A percentile compares a stretch with the other conserved stretches of the same genome.
phyloP scores from a whole-genome alignment of 495 filamentous ascomycete species.

The Penicillium crystallinum region DNA sequence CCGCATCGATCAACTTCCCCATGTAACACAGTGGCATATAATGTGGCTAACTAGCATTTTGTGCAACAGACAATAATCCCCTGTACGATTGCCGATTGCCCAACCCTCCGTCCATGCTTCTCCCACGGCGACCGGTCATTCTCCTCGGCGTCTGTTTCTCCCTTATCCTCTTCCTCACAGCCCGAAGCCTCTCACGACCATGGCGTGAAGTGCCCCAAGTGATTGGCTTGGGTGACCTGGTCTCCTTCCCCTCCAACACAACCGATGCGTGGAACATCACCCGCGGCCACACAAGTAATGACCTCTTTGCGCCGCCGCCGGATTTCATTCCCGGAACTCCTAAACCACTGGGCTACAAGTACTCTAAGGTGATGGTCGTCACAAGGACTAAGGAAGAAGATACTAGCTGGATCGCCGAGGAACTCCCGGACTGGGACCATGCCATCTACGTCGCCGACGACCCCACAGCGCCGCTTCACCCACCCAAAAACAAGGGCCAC shows the following conservation, averaged over 20 bases:
- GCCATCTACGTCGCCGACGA: slow-evolving; percentile 65
- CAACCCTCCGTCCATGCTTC: slow-evolving; percentile 29
- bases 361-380: slow-evolving; percentile 53
- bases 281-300: slow-evolving; percentile 11
- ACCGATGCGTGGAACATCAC: slow-evolving; percentile 22
- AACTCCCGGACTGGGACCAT: slow-evolving; percentile 51
- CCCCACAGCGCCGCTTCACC: slow-evolving; percentile 53
- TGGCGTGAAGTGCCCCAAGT: slow-evolving; percentile 32
- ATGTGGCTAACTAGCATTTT: slow-evolving; percentile 4
- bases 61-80: slow-evolving; percentile 8
- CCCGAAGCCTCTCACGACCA: slow-evolving; percentile 29
- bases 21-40: not conserved
- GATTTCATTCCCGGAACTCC: slow-evolving; percentile 36
- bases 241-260: slow-evolving; percentile 15
- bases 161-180: slow-evolving; percentile 25
- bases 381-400: slow-evolving; percentile 53
- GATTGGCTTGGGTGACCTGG: slow-evolving; percentile 34
- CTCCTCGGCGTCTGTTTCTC: slow-evolving; percentile 37
- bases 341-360: slow-evolving; percentile 38
- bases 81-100: slow-evolving; percentile 10
- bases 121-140: slow-evolving; percentile 32
- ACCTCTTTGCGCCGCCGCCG: slow-evolving; percentile 30
- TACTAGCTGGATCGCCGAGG: slow-evolving; percentile 53
- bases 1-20: not conserved
- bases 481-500: slow-evolving; percentile 69